Base-by-base conservation (phyloP, 108 stramenopile species). In the Nannochloropsis gaditana region DNA sequence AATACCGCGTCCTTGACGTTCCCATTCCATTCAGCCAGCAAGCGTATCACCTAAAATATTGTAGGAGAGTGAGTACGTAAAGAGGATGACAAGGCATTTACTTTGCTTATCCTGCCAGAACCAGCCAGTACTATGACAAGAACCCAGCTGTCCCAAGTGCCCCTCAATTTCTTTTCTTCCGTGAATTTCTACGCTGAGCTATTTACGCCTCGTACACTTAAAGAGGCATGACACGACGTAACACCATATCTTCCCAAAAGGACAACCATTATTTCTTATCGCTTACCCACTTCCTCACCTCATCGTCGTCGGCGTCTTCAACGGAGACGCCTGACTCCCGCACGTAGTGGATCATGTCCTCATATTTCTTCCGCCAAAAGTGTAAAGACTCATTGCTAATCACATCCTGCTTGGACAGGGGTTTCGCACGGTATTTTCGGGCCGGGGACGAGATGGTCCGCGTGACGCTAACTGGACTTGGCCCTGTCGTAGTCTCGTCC, bases 271-370 rank as follows among this genome's bases (percentile, higher is more conserved):
- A 31, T 31, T 31, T 31, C 31, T 1, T 31, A 31, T 31, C 31
- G 31, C 31, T 31, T 31, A 31, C 31, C 31, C 31, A 31, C 31
- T n/a, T 73, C 15, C 59, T 6, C n/a, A 73, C 59, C 59, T 73
- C 59, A n/a, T 73, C 59, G n/a, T 73, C 59, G n/a, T 73, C 59
- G 19, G 59, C 59, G 2, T 73, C 59, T n/a, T 73, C 59, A 8
- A n/a, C 19, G 59, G 59, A n/a, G 59, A 73, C 8, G 59, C 59
- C 59, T 2, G 59, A 73, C 59, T 73, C 59, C 59, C 59, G 59
- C 19, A 73, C n/a, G 59, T 73, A 73, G 59, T 73, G 59, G 59
- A 73, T 73, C 59, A 73, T 73, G 59, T 73, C 59, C 3, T 73
- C 59, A n/a, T 73, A 73, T n/a, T 73, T 15, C 59, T n/a, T 73